Evolutionary conservation across 805 yeast genomes (phyloP), one percentile per base, ranked within the genome.

Genomic region (Metschnikowia hibisci): DNA sequence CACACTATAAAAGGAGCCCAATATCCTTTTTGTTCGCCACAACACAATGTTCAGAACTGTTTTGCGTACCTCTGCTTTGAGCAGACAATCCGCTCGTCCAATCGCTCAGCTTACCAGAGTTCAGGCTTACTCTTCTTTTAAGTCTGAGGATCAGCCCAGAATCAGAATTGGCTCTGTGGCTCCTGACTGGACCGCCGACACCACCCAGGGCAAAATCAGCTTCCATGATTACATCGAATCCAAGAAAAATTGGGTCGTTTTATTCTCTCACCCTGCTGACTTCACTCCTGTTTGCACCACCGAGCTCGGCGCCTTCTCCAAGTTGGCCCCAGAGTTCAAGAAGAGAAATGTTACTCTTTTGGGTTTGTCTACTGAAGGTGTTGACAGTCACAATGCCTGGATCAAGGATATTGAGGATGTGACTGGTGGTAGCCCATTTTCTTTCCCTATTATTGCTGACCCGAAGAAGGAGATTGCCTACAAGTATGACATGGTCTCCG

Each of bases 221-320:
- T 81, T 82, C 69, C 82, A 82, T 63, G 76, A 78, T 47, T 82
- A 66, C 64, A 71, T 77, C 45, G 85, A 81, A 28, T 71, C 73
- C 57, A 64, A 72, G 44, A 52, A 52, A 42, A 41, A 49, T 25
- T 82, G 89, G 88, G 74, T 72, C 35, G 78, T 82, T 32, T 72
- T 83, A 49, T 83, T 83, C 67, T 79, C 85, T 26, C 88, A 83
- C 60, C 89, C 89, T 43, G 87, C 81, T 51, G 88, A 82, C 61
- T 82, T 79, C 71, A 83, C 89, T 15, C 89, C 89, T 28, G 86
- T 83, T 37, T 83, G 89, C 62, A 83, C 88, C 50, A 83, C 89
- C 40, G 89, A 83, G 63, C 70, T 83, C 46, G 88, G 88, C 50
- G 88, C 87, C 6, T 82, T 83, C 57, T 82, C 87, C 51, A 76